Base-by-base conservation (phyloP, 1,139 yeast species). In the Entelexis paramagnoliae region DNA sequence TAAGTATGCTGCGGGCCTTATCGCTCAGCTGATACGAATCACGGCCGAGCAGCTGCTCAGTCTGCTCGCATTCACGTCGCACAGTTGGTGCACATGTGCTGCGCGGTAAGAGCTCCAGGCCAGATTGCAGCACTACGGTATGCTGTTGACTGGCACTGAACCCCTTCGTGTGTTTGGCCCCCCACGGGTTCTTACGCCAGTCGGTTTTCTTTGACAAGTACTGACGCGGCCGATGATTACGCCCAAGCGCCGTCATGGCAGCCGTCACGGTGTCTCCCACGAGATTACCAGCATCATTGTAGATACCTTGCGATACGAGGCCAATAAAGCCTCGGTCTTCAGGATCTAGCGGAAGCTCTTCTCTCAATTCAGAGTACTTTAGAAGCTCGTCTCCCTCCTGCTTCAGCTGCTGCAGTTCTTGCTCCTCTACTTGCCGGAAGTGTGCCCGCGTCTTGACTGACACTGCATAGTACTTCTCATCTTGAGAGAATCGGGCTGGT, bases 21-120 rank as follows among this genome's bases (percentile, higher is more conserved):
- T 24, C 28, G 17, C 43, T 29, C 11, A 50, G 38, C 13, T 5
- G 20, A 20, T 34, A 35, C 30, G 45, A n/a, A 2, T 19, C 26
- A 2, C 17, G 9, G 3, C 34, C 33, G 14, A 52, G 46, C 7
- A 55, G 11, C 10, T 11, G 26, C 26, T 46, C 53, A 13, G 57
- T 55, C n/a, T 4, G 16, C 2, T 6, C 28, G 26, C 34, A 20
- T 34, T 55, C 58, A 30, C 26, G 19, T 9, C 24, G 19, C 24
- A 55, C 54, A 2, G 11, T 8, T 5, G 58, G 58, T 1, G 44
- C 41, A 29, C 45, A 38, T n/a, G 48, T 19, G 30, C 43, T 46
- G 11, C 58, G 53, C n/a, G 54, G 58, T 2, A 55, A 38, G 5
- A 30, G n/a, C 11, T 51, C 53, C 4, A 48, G n/a, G 6, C 58